Evolutionary conservation across 78 protist species (phyloP).

Genomic region (Dictyostelium capitatum): DNA sequence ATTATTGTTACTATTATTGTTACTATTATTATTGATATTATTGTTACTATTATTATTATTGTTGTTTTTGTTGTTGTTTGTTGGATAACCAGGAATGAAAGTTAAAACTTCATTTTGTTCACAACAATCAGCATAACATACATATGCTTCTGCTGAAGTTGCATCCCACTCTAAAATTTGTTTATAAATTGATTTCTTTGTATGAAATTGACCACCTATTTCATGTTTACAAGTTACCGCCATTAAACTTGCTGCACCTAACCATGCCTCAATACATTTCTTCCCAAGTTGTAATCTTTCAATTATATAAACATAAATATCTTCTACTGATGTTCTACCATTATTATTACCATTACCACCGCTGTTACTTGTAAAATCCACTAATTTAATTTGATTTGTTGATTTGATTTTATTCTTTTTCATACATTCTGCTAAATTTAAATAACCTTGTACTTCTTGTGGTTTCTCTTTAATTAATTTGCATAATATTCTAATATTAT

Average conservation of each 20-base stretch:
- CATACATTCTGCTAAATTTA: conserved; percentile 7
- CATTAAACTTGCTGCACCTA: conserved; percentile 1
- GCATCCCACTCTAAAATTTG: conserved; percentile 17
- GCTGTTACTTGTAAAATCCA: neutral
- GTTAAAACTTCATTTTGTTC: neutral
- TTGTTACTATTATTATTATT: neutral
- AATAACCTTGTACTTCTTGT: neutral
- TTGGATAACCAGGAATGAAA: neutral
- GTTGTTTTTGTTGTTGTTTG: neutral
- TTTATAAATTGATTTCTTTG: conserved; percentile 11
- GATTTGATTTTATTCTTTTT: conserved; percentile 12
- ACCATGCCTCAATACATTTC: conserved; percentile 6
- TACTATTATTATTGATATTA: neutral
- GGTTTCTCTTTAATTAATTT: neutral
- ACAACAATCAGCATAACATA: neutral
- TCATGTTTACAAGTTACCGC: conserved; percentile 14
- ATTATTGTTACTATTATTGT: neutral
- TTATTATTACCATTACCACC: too few species aligned
- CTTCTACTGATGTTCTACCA: neutral
- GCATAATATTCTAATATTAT: conserved; percentile 14
- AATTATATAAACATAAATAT: neutral
- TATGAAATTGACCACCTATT: neutral
- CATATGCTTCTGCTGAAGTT: neutral
- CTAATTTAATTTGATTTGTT: neutral
- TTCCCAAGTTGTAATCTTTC: neutral